Conservation (phyloP, 2,329 filamentous ascomycete species). For the Venturia pyrina region DNA sequence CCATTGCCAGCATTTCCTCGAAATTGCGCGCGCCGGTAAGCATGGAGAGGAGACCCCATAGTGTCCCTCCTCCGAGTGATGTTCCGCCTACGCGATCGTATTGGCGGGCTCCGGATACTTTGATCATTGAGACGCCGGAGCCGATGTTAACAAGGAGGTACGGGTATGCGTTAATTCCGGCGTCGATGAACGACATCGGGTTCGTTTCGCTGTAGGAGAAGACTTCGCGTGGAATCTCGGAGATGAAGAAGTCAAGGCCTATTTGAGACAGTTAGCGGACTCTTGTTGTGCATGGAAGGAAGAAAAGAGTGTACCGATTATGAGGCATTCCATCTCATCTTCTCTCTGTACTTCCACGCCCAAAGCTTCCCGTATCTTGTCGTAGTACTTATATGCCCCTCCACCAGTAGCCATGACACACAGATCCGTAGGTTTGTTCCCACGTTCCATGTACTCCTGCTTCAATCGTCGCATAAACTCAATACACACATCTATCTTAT, state of each 20-base stretch:
- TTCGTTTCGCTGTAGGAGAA: constrained; percentile 91
- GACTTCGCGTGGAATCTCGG: constrained; percentile 91
- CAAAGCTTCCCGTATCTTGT: constrained; percentile 72
- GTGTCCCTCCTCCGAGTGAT: constrained; percentile 88
- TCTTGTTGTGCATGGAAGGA: not conserved
- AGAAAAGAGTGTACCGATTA: constrained; percentile 54
- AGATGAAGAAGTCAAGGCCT: constrained; percentile 98
- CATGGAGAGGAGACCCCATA: constrained; percentile 88
- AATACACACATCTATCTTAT: constrained; percentile 85
- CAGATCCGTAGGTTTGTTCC: constrained; percentile 58
- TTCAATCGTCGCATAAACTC: constrained; percentile 83
- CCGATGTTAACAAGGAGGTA: constrained; percentile 98
- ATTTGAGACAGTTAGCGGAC: constrained; percentile 5
- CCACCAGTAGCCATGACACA: constrained; percentile 95
- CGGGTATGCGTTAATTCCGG: constrained; percentile 76
- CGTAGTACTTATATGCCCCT: constrained; percentile 94
- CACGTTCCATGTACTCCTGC: constrained; percentile 65
- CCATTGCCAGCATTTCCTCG: constrained; percentile 91
- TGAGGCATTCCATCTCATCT: constrained; percentile 98
- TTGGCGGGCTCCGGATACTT: constrained; percentile 79
- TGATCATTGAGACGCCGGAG: constrained; percentile 93
- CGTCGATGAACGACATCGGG: constrained; percentile 79
- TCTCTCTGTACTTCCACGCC: constrained; percentile 83
- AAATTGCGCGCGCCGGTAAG: constrained; percentile 92
- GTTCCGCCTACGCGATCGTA: constrained; percentile 91